Base-by-base conservation (phyloP, 2,329 filamentous ascomycete species). In the Apiospora marii region DNA sequence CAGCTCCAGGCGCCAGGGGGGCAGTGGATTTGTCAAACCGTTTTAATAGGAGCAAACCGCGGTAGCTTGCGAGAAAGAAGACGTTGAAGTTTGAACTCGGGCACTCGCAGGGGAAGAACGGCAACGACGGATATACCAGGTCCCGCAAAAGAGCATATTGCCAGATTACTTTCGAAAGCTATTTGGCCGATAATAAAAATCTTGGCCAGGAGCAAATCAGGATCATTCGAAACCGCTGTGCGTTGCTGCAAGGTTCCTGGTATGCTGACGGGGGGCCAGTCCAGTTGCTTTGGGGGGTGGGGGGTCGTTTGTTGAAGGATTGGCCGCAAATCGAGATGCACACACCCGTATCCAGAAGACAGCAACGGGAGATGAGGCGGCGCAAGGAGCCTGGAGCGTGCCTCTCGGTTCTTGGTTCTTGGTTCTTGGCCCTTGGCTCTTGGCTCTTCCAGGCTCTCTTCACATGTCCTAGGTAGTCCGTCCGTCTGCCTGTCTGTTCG, bases 121-220 rank as follows among this genome's bases (percentile, higher is more conserved):
- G 30, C 58, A 41, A 64, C 58, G 13, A 64, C 30, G 58, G 58
- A 64, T 64, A 64, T 64, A 64, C 58, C 34, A 64, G 58, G 58
- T 64, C 58, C 58, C 58, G 34, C 58, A 64, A 64, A 64, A 24
- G 34, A 34, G 58, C 58, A 64, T n/a, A 41, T 64, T 37, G 34
- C 58, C 58, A 64, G 30, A 64, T 64, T 24, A 64, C 58, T 24
- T 37, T 41, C 30, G 14, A 19, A 58, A 64, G 58, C 30, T 64
- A 64, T 41, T 16, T 64, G 34, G 58, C 58, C 34, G 58, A 64
- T 34, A 7, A 64, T 10, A 41, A 41, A 37, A 64, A 64, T 64
- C 58, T 64, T 64, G 58, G 58, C 58, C 58, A 64, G 58, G 58
- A 64, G 58, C 58, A 64, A 70, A 70, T 43, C 69, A 70, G 58